phyloP scores from a whole-genome alignment of 768 basidiomycete genomes.

The Agaricus blazei region DNA sequence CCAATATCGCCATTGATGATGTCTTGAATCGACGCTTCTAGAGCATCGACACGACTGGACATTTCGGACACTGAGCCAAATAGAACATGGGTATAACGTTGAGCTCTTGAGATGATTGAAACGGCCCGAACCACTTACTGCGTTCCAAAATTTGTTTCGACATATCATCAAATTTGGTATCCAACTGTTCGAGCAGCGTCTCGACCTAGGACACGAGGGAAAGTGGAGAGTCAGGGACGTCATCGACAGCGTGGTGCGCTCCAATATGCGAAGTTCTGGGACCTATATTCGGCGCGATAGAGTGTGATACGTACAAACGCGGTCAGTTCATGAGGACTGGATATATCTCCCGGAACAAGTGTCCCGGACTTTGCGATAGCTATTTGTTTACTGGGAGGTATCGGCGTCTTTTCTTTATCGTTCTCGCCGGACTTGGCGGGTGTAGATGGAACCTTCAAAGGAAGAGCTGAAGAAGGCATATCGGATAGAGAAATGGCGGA shows the following conservation, averaged over 20 bases:
- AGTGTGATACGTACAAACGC: constrained; percentile 67
- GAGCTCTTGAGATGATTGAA: neutral
- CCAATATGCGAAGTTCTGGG: neutral
- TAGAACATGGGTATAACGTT: neutral
- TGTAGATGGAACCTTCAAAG: constrained; percentile 60
- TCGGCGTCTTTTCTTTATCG: constrained; percentile 51
- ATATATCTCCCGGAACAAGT: constrained; percentile 58
- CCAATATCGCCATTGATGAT: constrained; percentile 73
- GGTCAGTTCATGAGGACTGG: constrained; percentile 91
- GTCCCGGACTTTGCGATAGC: constrained; percentile 33
- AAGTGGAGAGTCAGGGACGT: constrained; percentile 3
- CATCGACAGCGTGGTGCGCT: neutral
- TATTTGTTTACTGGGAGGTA: constrained; percentile 36
- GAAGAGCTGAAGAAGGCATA: constrained; percentile 54
- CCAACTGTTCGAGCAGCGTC: constrained; percentile 82
- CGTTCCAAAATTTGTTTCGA: constrained; percentile 82
- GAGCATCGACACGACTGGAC: constrained; percentile 85
- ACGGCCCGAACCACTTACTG: constrained; percentile 35
- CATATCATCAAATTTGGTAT: constrained; percentile 90
- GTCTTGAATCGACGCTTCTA: constrained; percentile 89
- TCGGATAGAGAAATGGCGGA: constrained; percentile 11
- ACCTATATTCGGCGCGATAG: neutral
- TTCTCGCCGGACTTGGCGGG: constrained; percentile 40
- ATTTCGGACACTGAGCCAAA: constrained; percentile 74
- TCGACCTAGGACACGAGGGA: constrained; percentile 58